phyloP scores from a whole-genome alignment of 192 early-diverging fungal species.

The Mortierella antarctica region DNA sequence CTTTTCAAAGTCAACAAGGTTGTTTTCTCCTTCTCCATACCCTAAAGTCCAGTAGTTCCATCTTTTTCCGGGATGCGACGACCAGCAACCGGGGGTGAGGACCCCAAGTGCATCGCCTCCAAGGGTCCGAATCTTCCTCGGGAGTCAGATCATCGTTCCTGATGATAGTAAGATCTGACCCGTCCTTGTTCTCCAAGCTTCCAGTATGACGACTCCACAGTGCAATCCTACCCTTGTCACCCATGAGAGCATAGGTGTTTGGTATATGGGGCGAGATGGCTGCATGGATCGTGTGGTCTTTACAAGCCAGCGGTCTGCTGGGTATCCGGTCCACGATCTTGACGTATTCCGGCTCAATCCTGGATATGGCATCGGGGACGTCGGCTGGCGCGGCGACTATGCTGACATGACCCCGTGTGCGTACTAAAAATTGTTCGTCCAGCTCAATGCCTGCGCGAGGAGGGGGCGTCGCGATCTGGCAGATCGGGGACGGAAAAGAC shows the following conservation, averaged over 20 bases:
- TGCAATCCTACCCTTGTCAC: constrained; percentile 17
- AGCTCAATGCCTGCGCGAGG: neutral
- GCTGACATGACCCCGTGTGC: constrained; percentile 14
- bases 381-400: constrained; percentile 6
- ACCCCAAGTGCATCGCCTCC: constrained; percentile 29
- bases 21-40: constrained; percentile 1
- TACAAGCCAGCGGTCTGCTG: constrained; percentile 1
- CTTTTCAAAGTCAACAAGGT: neutral
- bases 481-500: constrained; percentile 20
- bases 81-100: constrained; percentile 20
- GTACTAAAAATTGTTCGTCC: constrained; percentile 35
- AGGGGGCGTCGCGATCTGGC: constrained; percentile 19
- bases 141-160: constrained; percentile 5
- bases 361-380: constrained; percentile 10
- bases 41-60: constrained; percentile 28
- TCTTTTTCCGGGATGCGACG: constrained; percentile 12
- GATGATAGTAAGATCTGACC: constrained; percentile 3
- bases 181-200: neutral
- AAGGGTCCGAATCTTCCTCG: constrained; percentile 2
- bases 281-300: constrained; percentile 21
- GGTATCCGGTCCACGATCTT: constrained; percentile 7
- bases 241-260: constrained; percentile 24
- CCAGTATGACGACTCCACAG: constrained; percentile 7
- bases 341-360: constrained; percentile 11
- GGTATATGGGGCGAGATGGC: constrained; percentile 27